Conservation (phyloP, 805 yeast species). For the Torulaspora indica region DNA sequence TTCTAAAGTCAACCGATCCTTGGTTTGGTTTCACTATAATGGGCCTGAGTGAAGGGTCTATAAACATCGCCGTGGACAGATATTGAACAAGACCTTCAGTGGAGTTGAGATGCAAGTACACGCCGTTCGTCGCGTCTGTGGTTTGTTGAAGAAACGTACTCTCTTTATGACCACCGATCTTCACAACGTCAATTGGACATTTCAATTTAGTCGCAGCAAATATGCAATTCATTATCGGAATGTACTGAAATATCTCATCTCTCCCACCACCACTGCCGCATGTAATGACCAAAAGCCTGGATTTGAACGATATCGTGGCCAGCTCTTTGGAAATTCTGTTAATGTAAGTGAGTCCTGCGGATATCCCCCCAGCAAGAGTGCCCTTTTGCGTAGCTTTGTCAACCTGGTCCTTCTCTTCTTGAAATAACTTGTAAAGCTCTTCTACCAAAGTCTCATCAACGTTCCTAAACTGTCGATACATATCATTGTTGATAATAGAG, state of each 20-base stretch:
- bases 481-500: slow-evolving; percentile 47
- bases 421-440: slow-evolving; percentile 48
- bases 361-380: slow-evolving; percentile 70
- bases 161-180: slow-evolving; percentile 46
- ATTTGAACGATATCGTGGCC: slow-evolving; percentile 44
- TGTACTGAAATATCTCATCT: slow-evolving; percentile 75
- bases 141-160: slow-evolving; percentile 93
- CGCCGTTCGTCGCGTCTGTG: slow-evolving; percentile 89
- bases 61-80: slow-evolving; percentile 71
- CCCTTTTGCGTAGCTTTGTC: slow-evolving; percentile 40
- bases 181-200: slow-evolving; percentile 86
- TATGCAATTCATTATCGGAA: slow-evolving; percentile 90
- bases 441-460: slow-evolving; percentile 70
- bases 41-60: slow-evolving; percentile 79
- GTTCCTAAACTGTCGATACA: slow-evolving; percentile 79
- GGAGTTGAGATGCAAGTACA: slow-evolving; percentile 63
- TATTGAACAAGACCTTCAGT: slow-evolving; percentile 81
- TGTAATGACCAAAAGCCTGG: slow-evolving; percentile 56
- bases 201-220: slow-evolving; percentile 93
- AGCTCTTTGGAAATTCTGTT: slow-evolving; percentile 57
- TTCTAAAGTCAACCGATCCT: slow-evolving; percentile 84
- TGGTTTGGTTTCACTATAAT: slow-evolving; percentile 76
- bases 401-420: slow-evolving; percentile 28
- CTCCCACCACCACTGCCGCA: slow-evolving; percentile 53
- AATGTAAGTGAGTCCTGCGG: slow-evolving; percentile 75